phyloP scores from a whole-genome alignment of 768 basidiomycete species.

The Boletus insuetus region DNA sequence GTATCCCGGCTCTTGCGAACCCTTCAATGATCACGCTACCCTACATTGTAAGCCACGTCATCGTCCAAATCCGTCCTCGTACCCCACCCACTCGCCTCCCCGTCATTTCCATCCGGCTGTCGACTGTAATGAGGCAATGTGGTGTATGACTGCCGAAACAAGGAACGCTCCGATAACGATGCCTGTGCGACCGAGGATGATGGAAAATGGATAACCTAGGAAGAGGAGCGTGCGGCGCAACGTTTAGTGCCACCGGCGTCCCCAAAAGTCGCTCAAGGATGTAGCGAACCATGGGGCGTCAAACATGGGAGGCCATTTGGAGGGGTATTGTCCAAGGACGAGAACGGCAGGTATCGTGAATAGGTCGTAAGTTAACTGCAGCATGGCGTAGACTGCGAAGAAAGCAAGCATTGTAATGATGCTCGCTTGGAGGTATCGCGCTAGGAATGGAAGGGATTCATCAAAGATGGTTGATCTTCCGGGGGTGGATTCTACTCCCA shows the following conservation, averaged over 20 bases:
- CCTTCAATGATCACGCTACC: not conserved
- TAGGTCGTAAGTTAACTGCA: not conserved
- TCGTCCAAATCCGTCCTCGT: not conserved
- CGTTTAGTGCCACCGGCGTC: not conserved
- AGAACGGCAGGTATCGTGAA: not conserved
- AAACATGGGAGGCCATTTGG: slow-evolving; percentile 1
- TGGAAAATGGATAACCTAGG: not conserved
- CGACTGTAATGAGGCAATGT: not conserved
- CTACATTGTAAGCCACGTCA: not conserved
- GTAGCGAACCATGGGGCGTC: not conserved
- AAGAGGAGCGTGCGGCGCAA: not conserved
- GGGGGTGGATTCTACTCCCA: not conserved
- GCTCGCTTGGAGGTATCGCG: not conserved
- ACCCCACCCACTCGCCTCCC: not conserved
- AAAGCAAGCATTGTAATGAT: not conserved
- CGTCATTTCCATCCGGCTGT: not conserved
- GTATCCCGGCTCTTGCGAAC: not conserved
- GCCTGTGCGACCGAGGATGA: not conserved
- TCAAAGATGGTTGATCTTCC: not conserved
- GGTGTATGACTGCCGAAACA: not conserved
- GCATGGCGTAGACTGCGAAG: not conserved
- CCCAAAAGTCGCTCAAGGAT: not conserved
- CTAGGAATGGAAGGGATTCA: not conserved
- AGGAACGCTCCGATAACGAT: not conserved
- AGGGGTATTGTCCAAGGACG: not conserved